These are phyloP conservation scores for Apiotrichum porosum DNA, from an alignment of 1,284 basidiomycete species.

Conservation along the genomic window DNA sequence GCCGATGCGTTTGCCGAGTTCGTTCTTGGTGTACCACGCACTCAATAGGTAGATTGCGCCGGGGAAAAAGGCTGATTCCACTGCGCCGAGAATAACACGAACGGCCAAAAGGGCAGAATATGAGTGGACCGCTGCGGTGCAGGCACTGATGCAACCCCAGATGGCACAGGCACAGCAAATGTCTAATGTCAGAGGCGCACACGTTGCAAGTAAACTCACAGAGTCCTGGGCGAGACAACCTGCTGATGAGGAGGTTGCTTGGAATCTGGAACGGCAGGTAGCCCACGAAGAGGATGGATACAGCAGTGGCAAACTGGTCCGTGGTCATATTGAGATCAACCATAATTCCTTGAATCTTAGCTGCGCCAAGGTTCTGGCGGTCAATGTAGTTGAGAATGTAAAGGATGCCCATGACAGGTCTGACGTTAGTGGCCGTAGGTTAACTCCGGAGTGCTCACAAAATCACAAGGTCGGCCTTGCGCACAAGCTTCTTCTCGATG, in stretches of 20 bases:
- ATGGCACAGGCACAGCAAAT: slow-evolving; percentile 18
- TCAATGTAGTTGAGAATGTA: no score
- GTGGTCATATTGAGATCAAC: neutral
- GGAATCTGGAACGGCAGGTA: slow-evolving; percentile 29
- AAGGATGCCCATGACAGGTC: no score
- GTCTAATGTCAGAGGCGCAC: slow-evolving; percentile 6
- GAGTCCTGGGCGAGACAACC: neutral
- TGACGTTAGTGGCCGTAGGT: no score
- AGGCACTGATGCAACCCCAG: slow-evolving; percentile 38
- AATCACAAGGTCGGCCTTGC: slow-evolving; percentile 21
- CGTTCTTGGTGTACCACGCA: slow-evolving; percentile 30
- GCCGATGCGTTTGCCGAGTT: slow-evolving; percentile 7
- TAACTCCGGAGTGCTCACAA: no score
- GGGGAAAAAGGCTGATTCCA: slow-evolving; percentile 20
- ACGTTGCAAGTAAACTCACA: neutral
- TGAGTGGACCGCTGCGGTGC: slow-evolving; percentile 27
- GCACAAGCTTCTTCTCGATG: slow-evolving; percentile 26
- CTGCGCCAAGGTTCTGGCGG: no score
- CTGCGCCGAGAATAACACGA: slow-evolving; percentile 30
- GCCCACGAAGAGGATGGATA: slow-evolving; percentile 24
- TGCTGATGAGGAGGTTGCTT: slow-evolving; percentile 30
- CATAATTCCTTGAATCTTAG: no score
- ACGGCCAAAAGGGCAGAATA: slow-evolving; percentile 30
- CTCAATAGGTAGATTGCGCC: slow-evolving; percentile 30
- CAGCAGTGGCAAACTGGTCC: slow-evolving; percentile 22